Evolutionary conservation across 805 yeast species (phyloP), one percentile per base, ranked within the genome.

Genomic region (Wickerhamiella lipophila): DNA sequence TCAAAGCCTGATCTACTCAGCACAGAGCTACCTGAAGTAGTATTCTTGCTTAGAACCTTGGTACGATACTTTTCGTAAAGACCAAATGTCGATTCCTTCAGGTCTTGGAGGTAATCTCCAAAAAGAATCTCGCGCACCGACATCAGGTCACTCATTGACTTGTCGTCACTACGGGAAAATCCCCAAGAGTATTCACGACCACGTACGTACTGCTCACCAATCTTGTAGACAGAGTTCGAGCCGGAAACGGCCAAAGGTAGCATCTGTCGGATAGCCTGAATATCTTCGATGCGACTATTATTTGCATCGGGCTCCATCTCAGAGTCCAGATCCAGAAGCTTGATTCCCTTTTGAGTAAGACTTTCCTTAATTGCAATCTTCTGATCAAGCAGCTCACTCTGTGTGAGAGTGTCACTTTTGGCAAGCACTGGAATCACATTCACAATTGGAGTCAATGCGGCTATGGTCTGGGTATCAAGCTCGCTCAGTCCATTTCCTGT

Each of bases 361-460:
- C 81, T 87, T 45, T 66, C 68, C 62, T 68, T 69, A 50, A 83
- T 69, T 49, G 72, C 66, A 49, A 68, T 63, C 61, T 82, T 82
- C 63, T 74, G 72, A 25, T 63, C 63, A 13, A 62, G 60, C 49
- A 79, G 65, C 63, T 88, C 96, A 1, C 25, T 62, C 19, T 71
- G 71, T 0, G 94, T 84, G 56, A 85, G 69, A 1, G 85, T 71
- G 62, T 88, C 96, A 2, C 94, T 79, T 58, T 83, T 81, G 32
- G 83, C 76, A 50, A 88, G 75, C 22, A 87, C 78, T 1, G 96
- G 95, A 40, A 88, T 76, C 22, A 89, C 73, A 65, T 88, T 88
- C 18, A 83, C 94, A 55, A 79, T 76, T 21, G 75, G 71, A 13
- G 88, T 75, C 46, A 88, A 70, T 42, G 73, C 69, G 56, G 71